Evolutionary conservation across 257 asterid species (phyloP), one percentile per base, ranked within the genome.

Genomic region (Solanum chiquidenum): DNA sequence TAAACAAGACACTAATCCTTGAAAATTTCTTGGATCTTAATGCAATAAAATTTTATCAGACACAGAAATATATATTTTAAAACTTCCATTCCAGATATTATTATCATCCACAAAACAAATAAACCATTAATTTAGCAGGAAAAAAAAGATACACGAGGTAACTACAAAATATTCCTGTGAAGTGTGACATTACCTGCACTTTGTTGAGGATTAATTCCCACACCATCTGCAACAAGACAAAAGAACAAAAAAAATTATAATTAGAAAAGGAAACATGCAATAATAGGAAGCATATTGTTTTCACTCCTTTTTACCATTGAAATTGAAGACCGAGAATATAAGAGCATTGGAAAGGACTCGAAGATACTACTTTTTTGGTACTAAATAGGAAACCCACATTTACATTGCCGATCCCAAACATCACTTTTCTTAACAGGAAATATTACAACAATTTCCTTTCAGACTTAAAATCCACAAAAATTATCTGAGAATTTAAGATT

Each of bases 171-270:
- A 87, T 27, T 85, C 86, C 13, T 55, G 82, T 27, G 21, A 68
- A 87, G 37, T 66, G n/a, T 12, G 2, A 79, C 88, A 88, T 38
- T 91, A 96, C 99, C 99, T 93, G 98, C 99, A 94, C 98, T 95
- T 89, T 96, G 99, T 64, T 96, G 98, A 85, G 98, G 99, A 92
- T 94, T 96, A 87, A 96, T 96, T 91, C 98, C 99, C 58, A 96
- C 98, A 69, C 99, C 99, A 94, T 95, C 99, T 96, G 94, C 6
- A 27, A 80, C 66, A 46, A 46, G 40, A 46, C 42, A 44, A 29
- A 80, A 73, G n/a, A 23, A 27, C 58, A 18, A 77, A 72, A 72
- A 80, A 69, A 31, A 4, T 1, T 18, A 33, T 72, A 18, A 3
- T 14, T 9, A 46, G 13, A 84, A 40, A 86, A 4, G 1, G 1